Evolutionary conservation across 106 monocot genomes (phyloP), one percentile per base, ranked within the genome.

Genomic region (Acorus calamus): DNA sequence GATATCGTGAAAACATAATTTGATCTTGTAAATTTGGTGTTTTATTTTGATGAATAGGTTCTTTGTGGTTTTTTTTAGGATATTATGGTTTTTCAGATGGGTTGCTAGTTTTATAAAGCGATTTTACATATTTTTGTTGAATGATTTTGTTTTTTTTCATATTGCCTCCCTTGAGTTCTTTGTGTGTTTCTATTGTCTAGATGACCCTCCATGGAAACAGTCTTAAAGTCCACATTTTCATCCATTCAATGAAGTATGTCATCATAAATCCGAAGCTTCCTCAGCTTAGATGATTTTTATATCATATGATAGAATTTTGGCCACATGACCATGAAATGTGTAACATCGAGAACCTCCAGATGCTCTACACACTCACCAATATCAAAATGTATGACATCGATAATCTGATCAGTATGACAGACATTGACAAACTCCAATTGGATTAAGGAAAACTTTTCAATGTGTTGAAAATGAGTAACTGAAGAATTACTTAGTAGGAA

Each of bases 271-370:
- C 82, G 74, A 10, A 98, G 73, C 70, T 55, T 92, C 61, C 71
- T 73, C 51, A 98, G 63, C 50, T 75, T 88, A 28, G 88, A 85
- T 52, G 98, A 84, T 57, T 76, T 85, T 28, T 78, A 85, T 66
- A 98, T 85, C 79, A 91, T 82, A 43, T 86, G 85, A 65, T 83
- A 85, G 59, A 98, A 88, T 65, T 92, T 98, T 12, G 92, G 83
- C 98, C 92, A 88, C 56, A 83, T 62, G 47, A 98, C 83, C 48
- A 88, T 86, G 63, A 88, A 92, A 59, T 83, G 81, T 60, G 88
- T 88, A 3, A 98, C 77, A 71, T 98, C 98, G 41, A 98, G 81
- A 57, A 83, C 65, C 66, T 98, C 92, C 61, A 98, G 62, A 63
- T 88, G 71, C 46, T 92, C 80, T 12, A 76, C 81, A 59, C 54